Base-by-base conservation (phyloP, 2,329 filamentous ascomycete genomes). In the Dactylella cylindrospora region DNA sequence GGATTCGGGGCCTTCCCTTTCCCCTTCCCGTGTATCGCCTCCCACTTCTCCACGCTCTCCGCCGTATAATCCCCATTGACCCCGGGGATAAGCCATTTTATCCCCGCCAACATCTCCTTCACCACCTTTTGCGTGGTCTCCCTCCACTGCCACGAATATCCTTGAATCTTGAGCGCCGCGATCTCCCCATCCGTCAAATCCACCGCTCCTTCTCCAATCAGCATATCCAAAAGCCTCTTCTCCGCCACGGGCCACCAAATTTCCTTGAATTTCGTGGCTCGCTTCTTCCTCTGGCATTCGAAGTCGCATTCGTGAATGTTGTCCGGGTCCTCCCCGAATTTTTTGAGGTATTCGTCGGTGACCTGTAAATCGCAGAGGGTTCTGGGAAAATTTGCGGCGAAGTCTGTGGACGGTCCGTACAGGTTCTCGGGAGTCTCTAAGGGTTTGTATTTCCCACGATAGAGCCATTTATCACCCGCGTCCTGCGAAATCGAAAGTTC, bases 1-100 rank as follows among this genome's bases (percentile, higher is more conserved):
- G n/a, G n/a, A n/a, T n/a, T n/a, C n/a, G n/a, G n/a, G n/a, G n/a
- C 19, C 13, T 17, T 20, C 9, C 9, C 46, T 7, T 31, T 31
- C 12, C 13, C 39, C 20, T 22, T 25, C 5, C 43, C 36, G 22
- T 54, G 19, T 2, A 38, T 23, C 25, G 26, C 33, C 28, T 39
- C 49, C 40, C 49, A 50, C 12, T 31, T 33, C 13, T 8, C 23
- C 29, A 38, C 4, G n/a, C 29, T 54, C 49, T 54, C 49, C 7
- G 38, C 49, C 17, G 43, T 54, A 49, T 41, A 62, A 23, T 62
- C 38, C 4, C 57, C 57, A 4, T n/a, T 41, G 2, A 50, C 19
- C 3, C 36, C 49, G 17, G 57, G 57, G 13, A 62, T 20, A 40
- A 54, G 36, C 49, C 49, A 62, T 26, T 53, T 54, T 23, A 49